Evolutionary conservation across 768 basidiomycete genomes (phyloP), one percentile per base, ranked within the genome.

Genomic region (Podaxis sp.): DNA sequence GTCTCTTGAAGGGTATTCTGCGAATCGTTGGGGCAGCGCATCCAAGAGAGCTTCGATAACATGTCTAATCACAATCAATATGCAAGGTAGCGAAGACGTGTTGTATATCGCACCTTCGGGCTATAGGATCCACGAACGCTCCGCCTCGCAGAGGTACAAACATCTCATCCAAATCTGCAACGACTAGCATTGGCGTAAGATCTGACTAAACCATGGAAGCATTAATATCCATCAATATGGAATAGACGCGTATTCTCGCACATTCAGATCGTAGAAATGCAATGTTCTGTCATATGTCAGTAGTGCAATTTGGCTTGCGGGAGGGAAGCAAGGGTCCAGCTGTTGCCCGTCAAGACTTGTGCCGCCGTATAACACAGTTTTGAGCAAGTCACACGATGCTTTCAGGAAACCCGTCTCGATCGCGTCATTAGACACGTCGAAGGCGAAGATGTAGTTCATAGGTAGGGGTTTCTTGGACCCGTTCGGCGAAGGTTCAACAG

Each of bases 151-250:
- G 72, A 0, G 97, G 97, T 1, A 91, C 74, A 74, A 96, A 99
- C 20, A 95, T 87, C 59, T 99, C 97, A n/a, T 94, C 90, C 40
- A 99, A 75, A 71, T 99, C 97, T 1, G 91, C 78, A 8, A 98
- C 84, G 49, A 99, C 84, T 49, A 96, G 79, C 81, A 96, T 89
- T 38, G 81, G 80, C 1, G 85, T 80, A 67, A 80, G 76, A 71
- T 83, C 77, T 78, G 77, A 75, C 80, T 81, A 74, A 56, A 71
- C 58, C 17, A 67, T 72, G 67, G 55, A 66, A 73, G 66, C 74
- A 72, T 56, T 62, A 65, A 56, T 57, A 63, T 54, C 60, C 67
- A 53, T 55, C 53, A 57, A 66, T 38, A 41, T 44, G 53, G 66
- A 58, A 37, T 57, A 28, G 61, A 56, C 57, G 57, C 61, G 28